phyloP scores from a whole-genome alignment of 495 filamentous ascomycete genomes.

The Choiromyces venosus region DNA sequence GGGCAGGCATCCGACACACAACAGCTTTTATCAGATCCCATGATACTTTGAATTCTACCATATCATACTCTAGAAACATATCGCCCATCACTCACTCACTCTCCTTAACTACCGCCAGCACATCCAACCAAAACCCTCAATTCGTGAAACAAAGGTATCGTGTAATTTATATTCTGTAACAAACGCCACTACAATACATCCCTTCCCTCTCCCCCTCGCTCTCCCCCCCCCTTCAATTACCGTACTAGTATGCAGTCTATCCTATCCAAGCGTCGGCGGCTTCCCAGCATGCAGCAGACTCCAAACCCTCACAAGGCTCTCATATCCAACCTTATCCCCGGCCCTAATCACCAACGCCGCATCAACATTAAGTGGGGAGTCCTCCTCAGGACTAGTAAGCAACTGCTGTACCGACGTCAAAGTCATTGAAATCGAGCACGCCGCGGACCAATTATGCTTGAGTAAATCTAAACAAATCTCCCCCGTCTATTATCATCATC shows the following conservation, averaged over 20 bases:
- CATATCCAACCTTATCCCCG: slow-evolving; percentile 70
- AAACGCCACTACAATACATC: background rate
- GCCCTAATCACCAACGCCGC: slow-evolving; percentile 68
- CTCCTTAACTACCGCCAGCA: background rate
- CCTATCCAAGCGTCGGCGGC: slow-evolving; percentile 4
- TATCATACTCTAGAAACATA: background rate
- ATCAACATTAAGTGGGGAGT: slow-evolving; percentile 86
- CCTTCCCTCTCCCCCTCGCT: background rate
- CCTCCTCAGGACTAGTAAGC: slow-evolving; percentile 66
- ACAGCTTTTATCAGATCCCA: background rate
- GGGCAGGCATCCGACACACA: background rate
- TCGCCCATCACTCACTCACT: background rate
- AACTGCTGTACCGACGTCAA: slow-evolving; percentile 73
- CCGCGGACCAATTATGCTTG: slow-evolving; percentile 73
- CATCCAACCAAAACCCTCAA: background rate
- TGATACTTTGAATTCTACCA: background rate
- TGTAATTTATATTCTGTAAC: background rate
- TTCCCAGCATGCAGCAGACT: slow-evolving; percentile 46
- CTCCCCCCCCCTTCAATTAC: background rate
- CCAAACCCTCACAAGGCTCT: slow-evolving; percentile 77
- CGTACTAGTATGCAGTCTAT: background rate
- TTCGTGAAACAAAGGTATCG: background rate
- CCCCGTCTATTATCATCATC: slow-evolving; percentile 53
- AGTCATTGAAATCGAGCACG: slow-evolving; percentile 72
- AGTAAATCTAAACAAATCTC: slow-evolving; percentile 91